phyloP scores from a whole-genome alignment of 129 eudicot species.

The Saposhnikovia divaricata region DNA sequence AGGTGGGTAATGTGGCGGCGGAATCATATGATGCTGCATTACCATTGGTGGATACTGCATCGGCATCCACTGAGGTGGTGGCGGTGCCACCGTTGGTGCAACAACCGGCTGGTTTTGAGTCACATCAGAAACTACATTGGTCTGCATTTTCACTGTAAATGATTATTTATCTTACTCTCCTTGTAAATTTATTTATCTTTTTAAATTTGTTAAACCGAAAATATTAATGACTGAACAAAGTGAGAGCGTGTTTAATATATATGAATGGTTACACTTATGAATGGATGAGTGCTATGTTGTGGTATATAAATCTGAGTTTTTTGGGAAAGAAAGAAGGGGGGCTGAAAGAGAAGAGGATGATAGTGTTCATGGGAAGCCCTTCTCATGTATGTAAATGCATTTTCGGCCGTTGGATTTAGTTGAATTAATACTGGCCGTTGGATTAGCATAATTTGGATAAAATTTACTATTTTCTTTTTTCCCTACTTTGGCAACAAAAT shows the following conservation, averaged over 20 bases:
- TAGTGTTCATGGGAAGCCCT: neutral
- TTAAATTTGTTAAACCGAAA: no score
- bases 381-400: neutral
- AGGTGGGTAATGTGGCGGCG: constrained; percentile 68
- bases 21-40: constrained; percentile 86
- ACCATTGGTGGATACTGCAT: constrained; percentile 85
- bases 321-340: neutral
- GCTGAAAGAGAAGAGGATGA: neutral
- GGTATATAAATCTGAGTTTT: neutral
- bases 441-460: neutral
- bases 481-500: no score
- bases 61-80: constrained; percentile 63
- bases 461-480: neutral
- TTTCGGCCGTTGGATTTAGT: neutral
- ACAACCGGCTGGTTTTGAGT: constrained; percentile 12
- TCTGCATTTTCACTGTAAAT: neutral
- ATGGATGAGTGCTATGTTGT: no score
- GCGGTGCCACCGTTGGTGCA: constrained; percentile 20
- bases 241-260: no score
- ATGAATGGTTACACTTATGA: no score
- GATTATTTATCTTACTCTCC: no score
- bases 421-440: neutral
- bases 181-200: no score
- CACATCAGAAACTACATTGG: neutral
- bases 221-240: no score